Base-by-base conservation (phyloP, 2,329 filamentous ascomycete genomes). In the Delphinella strobiligena region DNA sequence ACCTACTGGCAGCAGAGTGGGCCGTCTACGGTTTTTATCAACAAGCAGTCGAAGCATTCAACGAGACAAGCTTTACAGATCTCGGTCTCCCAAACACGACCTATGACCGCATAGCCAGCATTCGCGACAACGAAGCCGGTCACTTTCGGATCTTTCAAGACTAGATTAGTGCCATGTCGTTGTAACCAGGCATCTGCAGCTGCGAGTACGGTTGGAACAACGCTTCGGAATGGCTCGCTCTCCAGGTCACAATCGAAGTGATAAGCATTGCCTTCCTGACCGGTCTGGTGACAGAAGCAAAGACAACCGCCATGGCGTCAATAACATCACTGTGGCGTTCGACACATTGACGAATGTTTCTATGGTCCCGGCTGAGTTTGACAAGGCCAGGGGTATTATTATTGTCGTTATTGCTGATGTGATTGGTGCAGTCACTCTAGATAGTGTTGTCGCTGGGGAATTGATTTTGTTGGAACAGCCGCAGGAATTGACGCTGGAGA, bases 61-160 rank as follows among this genome's bases (percentile, higher is more conserved):
- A 60, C 31, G 34, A 41, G 11, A 47, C 52, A 2, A 44, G 49
- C 8, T 66, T 67, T 45, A 56, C 51, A 1, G 41, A 48, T 1
- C 36, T 56, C 9, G 60, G 59, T 5, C 49, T 61, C 19, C 60
- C 60, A 4, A 61, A 64, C 34, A 61, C 47, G 4, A 67, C 64
- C 19, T 63, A 62, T 41, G 51, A 56, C 14, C 54, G 59, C 4
- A 52, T 63, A 31, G 44, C 47, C 42, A 56, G 66, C 43, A 67
- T 67, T 38, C 57, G 63, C 5, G 59, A 68, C 44, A 67, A 66
- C 32, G 65, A 68, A 49, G 63, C 63, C 14, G 63, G 64, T 3
- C 63, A 67, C 43, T 47, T 66, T 12, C 54, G 59, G 18, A 63
- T 66, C 41, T 67, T 68, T 49, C 62, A 66, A 42, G 58, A 61